Conservation (phyloP, 176 grass and related monocot species). For the Otatea glauca region DNA sequence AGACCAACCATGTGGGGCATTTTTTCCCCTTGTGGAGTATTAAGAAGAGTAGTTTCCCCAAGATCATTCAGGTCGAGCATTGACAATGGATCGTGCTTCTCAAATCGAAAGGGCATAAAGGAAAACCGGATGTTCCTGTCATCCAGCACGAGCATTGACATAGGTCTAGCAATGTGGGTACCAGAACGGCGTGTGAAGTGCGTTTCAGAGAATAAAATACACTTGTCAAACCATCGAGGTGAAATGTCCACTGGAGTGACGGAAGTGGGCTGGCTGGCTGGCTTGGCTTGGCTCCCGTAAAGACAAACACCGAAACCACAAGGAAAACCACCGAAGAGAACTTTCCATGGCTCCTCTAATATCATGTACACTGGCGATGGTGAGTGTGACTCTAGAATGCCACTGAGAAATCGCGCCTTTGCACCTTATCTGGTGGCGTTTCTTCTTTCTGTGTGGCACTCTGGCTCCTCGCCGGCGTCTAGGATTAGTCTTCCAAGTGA, state of each 20-base stretch:
- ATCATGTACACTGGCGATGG: not conserved
- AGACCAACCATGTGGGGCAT: not conserved
- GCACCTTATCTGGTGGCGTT: not conserved
- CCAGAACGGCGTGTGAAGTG: not conserved
- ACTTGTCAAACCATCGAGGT: too few species aligned
- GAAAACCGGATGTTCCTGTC: not conserved
- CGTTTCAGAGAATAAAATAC: not conserved
- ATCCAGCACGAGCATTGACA: not conserved
- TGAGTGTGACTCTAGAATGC: not conserved
- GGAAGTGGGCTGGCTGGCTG: not conserved
- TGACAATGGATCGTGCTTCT: not conserved
- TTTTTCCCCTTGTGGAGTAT: too few species aligned
- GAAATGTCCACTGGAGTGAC: not conserved
- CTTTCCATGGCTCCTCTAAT: not conserved
- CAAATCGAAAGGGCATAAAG: not conserved
- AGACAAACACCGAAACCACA: not conserved
- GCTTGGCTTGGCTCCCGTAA: not conserved
- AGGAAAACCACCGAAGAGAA: not conserved
- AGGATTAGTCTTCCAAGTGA: conserved; percentile 27
- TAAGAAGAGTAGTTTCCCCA: not conserved
- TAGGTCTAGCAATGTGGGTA: not conserved
- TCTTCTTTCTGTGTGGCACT: not conserved
- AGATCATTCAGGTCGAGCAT: not conserved
- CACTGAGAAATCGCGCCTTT: not conserved
- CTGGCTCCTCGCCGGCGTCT: not conserved